Evolutionary conservation across 2,329 filamentous ascomycete species (phyloP).

Genomic region (Celoporthe dispersa): DNA sequence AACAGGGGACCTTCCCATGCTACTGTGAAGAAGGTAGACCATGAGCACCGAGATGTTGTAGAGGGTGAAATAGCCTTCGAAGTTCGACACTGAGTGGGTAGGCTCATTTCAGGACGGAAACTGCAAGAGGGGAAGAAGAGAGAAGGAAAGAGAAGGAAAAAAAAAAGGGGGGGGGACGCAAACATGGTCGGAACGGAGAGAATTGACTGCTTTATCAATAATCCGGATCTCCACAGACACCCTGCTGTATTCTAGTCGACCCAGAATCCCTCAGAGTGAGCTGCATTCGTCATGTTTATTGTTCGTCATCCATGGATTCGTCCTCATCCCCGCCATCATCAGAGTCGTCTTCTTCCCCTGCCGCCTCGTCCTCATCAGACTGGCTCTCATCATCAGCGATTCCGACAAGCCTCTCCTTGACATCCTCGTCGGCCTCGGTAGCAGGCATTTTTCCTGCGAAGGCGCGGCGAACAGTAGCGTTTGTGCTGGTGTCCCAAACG

Average conservation of each 20-base stretch:
- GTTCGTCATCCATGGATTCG: constrained; percentile 64
- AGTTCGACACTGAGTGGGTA: constrained; percentile 47
- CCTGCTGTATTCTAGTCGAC: neutral
- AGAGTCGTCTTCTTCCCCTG: constrained; percentile 45
- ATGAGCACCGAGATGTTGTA: constrained; percentile 66
- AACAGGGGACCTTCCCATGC: constrained; percentile 75
- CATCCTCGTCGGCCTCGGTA: constrained; percentile 58
- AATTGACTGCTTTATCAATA: constrained; percentile 10
- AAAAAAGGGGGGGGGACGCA: no score
- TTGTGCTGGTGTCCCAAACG: constrained; percentile 96
- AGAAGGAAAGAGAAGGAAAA: no score
- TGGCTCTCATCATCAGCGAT: constrained; percentile 72
- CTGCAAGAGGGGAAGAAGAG: neutral
- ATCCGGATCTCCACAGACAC: neutral
- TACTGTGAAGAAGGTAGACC: constrained; percentile 74
- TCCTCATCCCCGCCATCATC: constrained; percentile 45
- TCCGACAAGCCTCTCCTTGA: constrained; percentile 78
- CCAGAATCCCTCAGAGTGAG: neutral
- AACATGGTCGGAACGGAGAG: neutral
- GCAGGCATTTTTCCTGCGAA: constrained; percentile 77
- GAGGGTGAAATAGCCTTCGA: constrained; percentile 71
- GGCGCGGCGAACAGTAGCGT: constrained; percentile 79
- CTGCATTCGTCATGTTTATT: constrained; percentile 40
- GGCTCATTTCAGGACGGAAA: neutral
- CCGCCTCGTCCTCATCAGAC: constrained; percentile 64